These are phyloP conservation scores for Solanum chilense DNA, from an alignment of 257 asterid genomes.

Conservation along the genomic window DNA sequence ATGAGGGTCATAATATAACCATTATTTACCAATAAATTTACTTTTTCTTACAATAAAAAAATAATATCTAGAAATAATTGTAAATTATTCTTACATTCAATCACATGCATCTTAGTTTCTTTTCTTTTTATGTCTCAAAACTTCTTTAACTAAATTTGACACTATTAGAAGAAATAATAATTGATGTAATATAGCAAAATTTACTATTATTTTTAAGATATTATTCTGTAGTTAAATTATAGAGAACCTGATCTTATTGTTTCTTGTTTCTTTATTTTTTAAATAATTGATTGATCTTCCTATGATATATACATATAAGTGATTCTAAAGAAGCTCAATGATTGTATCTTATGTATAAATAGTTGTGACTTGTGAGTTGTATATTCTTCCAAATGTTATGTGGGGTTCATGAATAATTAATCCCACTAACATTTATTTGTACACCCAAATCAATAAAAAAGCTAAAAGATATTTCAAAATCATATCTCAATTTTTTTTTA, in stretches of 20 bases:
- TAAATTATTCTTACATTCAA: too few relatives aligned
- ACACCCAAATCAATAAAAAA: neutral
- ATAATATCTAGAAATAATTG: too few relatives aligned
- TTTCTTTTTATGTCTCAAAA: too few relatives aligned
- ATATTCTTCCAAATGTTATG: neutral
- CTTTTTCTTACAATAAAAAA: too few relatives aligned
- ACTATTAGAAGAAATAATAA: too few relatives aligned
- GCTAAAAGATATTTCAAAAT: neutral
- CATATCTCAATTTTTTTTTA: neutral
- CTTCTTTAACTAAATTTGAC: too few relatives aligned
- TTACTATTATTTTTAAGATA: neutral
- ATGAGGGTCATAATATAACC: too few relatives aligned
- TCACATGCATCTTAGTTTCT: too few relatives aligned
- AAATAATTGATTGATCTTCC: neutral
- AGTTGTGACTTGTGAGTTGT: neutral
- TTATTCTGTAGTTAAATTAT: neutral
- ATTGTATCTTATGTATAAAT: neutral
- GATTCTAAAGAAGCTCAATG: neutral
- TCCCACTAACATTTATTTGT: neutral
- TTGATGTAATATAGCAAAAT: neutral
- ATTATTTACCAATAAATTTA: too few relatives aligned
- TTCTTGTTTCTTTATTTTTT: neutral
- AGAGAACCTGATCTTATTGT: neutral
- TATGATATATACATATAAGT: neutral
- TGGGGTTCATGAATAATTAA: neutral